Evolutionary conservation across 805 yeast genomes (phyloP), one percentile per base, ranked within the genome.

Genomic region (Saccharomycopsis oosterbeekiorum): DNA sequence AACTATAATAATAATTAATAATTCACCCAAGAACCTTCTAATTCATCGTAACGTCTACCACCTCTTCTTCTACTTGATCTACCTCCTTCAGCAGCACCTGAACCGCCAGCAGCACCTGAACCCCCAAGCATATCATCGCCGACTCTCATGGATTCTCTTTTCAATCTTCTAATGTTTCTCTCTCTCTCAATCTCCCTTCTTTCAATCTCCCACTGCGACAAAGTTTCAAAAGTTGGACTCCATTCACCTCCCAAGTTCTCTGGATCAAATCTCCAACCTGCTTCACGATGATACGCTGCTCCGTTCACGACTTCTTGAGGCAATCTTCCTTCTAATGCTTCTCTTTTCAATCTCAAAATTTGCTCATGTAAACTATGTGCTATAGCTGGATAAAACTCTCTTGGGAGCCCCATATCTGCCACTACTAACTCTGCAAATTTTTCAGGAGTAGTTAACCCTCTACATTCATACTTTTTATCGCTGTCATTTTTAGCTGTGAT

Each of bases 131-230:
- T 69, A 50, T 81, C 80, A 62, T 81, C 85, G 58, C 83, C 85
- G 58, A 87, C 82, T 63, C 90, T 77, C 76, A 89, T 84, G 10
- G 91, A 85, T 71, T 94, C 98, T 74, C 99, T 84, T 77, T 96
- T 93, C 70, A 92, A 78, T 70, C 99, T 84, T 73, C 99, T 83
- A 64, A 90, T 79, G 70, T 88, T 91, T 72, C 98, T 81, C 68
- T 92, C 97, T 69, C 96, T 84, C 74, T 94, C 99, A 67, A 91
- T 90, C 71, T 94, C 98, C 66, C 98, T 81, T 74, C 87, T 86
- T 70, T 93, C 97, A 61, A 94, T 89, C 73, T 94, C 99, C 82
- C 92, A 90, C 60, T 89, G 92, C 1, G 94, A 84, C 62, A 94
- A 78, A 14, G 84, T 82, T 72, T 93, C 98, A 6, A 93, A 86